Conservation (phyloP, 805 yeast genomes). For the Zygoascus ofunaensis region DNA sequence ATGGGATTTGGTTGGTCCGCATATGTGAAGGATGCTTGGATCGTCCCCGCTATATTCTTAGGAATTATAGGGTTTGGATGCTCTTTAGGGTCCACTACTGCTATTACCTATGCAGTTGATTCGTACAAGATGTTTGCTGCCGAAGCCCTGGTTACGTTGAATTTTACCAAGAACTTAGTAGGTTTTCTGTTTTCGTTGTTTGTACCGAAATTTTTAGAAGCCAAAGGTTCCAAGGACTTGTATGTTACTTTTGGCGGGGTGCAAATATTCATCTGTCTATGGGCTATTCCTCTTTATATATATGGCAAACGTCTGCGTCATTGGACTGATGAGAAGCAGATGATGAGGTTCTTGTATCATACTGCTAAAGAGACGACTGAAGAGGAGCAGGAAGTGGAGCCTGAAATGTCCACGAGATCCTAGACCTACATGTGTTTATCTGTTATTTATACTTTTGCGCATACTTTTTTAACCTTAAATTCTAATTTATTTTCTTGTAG, state of each 20-base stretch:
- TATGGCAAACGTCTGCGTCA: slow-evolving; percentile 44
- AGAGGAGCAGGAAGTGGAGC: background rate
- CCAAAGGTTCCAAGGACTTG: slow-evolving; percentile 37
- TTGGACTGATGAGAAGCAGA: slow-evolving; percentile 43
- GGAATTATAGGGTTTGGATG: slow-evolving; percentile 53
- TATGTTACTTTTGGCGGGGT: slow-evolving; percentile 46
- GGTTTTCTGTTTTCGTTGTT: slow-evolving; percentile 52
- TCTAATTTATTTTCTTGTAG: too few species aligned
- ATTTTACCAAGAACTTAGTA: slow-evolving; percentile 43
- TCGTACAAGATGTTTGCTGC: slow-evolving; percentile 48
- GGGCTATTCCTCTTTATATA: slow-evolving; percentile 43
- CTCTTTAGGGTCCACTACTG: slow-evolving; percentile 51
- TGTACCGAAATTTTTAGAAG: slow-evolving; percentile 38
- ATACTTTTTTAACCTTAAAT: too few species aligned
- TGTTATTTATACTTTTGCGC: too few species aligned
- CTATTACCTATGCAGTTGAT: slow-evolving; percentile 52
- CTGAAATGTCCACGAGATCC: background rate
- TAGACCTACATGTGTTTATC: too few species aligned
- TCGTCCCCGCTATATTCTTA: slow-evolving; percentile 48
- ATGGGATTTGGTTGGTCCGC: slow-evolving; percentile 61
- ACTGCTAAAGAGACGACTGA: slow-evolving; percentile 21
- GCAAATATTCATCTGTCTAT: slow-evolving; percentile 40
- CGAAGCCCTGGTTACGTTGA: slow-evolving; percentile 49
- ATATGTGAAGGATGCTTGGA: slow-evolving; percentile 39
- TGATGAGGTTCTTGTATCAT: slow-evolving; percentile 34